These are phyloP conservation scores for Verticillium nubilum DNA, from an alignment of 2,329 filamentous ascomycete species.

Conservation along the genomic window DNA sequence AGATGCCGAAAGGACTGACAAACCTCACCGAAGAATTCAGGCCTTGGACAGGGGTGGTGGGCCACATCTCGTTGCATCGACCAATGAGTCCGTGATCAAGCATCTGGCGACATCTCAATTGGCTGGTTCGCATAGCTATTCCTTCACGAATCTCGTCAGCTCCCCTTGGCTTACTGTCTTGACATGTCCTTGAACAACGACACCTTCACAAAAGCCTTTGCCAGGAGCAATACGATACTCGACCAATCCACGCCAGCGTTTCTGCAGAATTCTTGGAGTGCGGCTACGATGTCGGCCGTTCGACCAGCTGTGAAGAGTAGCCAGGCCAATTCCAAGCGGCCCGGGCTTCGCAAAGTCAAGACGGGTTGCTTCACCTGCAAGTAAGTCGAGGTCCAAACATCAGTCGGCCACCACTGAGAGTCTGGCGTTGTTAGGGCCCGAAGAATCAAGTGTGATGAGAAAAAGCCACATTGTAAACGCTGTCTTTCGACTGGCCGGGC, in stretches of 20 bases:
- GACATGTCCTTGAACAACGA: background rate
- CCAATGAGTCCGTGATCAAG: background rate
- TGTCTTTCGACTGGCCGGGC: constrained; percentile 9
- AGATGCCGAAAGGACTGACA: too few relatives aligned
- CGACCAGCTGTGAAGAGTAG: background rate
- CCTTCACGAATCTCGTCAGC: background rate
- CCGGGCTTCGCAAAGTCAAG: constrained; percentile 6
- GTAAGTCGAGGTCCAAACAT: background rate
- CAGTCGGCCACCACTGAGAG: background rate
- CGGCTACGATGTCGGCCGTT: background rate
- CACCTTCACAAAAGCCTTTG: background rate
- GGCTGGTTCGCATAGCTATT: background rate
- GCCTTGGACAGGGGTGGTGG: background rate
- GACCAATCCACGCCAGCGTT: background rate
- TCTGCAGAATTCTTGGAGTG: background rate
- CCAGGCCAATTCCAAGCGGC: background rate
- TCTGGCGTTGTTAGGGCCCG: constrained; percentile 1
- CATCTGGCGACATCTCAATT: background rate
- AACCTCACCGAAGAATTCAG: background rate
- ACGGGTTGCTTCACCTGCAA: constrained; percentile 14
- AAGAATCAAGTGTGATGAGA: constrained; percentile 13
- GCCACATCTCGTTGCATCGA: background rate
- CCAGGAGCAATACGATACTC: background rate
- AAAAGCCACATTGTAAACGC: constrained; percentile 8
- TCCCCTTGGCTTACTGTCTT: background rate